Conservation (phyloP, 1,284 basidiomycete genomes). For the Microbotryomycetes sp. region DNA sequence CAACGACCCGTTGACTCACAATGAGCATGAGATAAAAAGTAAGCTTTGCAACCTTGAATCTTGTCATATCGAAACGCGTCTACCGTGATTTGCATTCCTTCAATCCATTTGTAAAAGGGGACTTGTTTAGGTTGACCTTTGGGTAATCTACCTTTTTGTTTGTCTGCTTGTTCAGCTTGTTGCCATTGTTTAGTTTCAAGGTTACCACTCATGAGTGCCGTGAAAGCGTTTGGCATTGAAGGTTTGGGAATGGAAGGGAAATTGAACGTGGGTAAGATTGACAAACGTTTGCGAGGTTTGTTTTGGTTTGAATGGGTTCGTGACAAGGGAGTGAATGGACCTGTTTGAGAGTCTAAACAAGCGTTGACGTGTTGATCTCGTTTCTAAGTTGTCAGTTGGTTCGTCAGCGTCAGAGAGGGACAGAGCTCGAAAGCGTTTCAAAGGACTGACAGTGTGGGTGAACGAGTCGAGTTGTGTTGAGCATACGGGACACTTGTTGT, state of each 20-base stretch:
- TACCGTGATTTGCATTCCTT: constrained; percentile 86
- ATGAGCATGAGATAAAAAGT: constrained; percentile 68
- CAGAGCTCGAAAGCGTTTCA: too few relatives aligned
- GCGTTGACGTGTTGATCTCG: constrained; percentile 42
- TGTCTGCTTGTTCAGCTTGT: constrained; percentile 56
- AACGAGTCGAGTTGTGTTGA: constrained; percentile 35
- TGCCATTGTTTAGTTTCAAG: constrained; percentile 78
- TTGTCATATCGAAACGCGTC: constrained; percentile 36
- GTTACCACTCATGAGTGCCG: constrained; percentile 70
- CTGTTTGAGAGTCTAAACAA: constrained; percentile 40
- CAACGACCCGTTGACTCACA: constrained; percentile 58
- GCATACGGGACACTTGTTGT: constrained; percentile 37
- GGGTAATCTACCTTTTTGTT: constrained; percentile 25
- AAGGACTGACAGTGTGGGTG: constrained; percentile 34
- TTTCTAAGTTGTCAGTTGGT: too few relatives aligned
- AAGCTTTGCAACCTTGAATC: constrained; percentile 36
- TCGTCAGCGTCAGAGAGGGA: too few relatives aligned
- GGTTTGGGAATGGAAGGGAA: background rate
- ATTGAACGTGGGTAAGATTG: constrained; percentile 1
- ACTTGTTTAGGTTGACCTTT: constrained; percentile 57
- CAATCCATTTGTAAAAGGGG: constrained; percentile 89
- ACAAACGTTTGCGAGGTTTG: constrained; percentile 10
- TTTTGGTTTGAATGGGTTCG: background rate
- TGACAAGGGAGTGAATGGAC: constrained; percentile 18
- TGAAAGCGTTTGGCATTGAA: constrained; percentile 54